Percentiles rank a stretch among this genome's conserved stretches.
Evolutionary conservation across 805 yeast genomes (phyloP).

Genomic region (Starmerella bacillaris): DNA sequence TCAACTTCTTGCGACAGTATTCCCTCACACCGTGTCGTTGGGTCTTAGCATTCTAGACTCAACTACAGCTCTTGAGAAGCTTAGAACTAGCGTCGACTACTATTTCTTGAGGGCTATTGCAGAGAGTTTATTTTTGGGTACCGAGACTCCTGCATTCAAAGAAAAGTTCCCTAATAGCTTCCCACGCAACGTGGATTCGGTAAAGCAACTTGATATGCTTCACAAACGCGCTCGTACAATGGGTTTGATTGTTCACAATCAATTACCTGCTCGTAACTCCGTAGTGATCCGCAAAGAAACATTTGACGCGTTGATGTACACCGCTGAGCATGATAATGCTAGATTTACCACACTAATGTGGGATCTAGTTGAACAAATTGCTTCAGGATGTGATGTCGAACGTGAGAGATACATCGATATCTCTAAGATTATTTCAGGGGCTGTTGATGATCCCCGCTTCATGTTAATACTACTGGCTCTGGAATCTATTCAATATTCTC

Average conservation of each 20-base stretch:
- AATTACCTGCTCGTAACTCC: not conserved
- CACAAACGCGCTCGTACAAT: constrained; percentile 1
- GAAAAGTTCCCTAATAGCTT: not conserved
- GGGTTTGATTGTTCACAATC: not conserved
- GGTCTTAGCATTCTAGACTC: constrained; percentile 11
- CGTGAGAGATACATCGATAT: not conserved
- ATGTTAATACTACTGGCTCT: constrained; percentile 6
- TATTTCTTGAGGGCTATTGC: constrained; percentile 17
- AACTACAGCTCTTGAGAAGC: constrained; percentile 18
- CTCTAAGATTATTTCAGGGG: not conserved
- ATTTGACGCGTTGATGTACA: not conserved
- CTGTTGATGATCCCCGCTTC: constrained; percentile 2
- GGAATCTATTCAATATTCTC: not conserved
- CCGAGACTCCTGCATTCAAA: constrained; percentile 1
- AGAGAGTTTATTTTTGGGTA: constrained; percentile 8
- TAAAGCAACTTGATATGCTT: not conserved
- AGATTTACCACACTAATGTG: not conserved
- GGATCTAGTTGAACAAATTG: not conserved
- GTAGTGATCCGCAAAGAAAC: not conserved
- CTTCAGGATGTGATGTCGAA: not conserved
- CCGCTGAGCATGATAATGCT: not conserved
- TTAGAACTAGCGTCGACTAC: constrained; percentile 22
- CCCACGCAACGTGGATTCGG: not conserved
- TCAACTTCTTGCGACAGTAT: constrained; percentile 17
- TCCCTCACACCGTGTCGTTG: constrained; percentile 9